Conservation (phyloP, 1,284 basidiomycete species). For the Ganoderma multipileum region DNA sequence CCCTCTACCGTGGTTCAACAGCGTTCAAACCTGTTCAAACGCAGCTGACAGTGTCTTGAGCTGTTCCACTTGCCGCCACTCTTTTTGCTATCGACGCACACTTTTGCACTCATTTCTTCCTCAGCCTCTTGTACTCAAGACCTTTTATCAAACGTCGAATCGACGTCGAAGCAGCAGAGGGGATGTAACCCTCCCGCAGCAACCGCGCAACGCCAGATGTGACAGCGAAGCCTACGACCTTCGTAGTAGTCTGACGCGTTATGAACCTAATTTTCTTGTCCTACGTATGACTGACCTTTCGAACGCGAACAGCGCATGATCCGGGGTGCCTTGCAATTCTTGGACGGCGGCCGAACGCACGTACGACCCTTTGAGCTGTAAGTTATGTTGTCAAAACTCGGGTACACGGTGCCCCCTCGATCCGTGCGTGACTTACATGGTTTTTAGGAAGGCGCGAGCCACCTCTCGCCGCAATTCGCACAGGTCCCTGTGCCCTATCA, state of each 20-base stretch:
- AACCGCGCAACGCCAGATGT: neutral
- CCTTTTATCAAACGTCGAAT: neutral
- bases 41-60: neutral
- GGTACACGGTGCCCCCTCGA: neutral
- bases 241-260: neutral
- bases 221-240: neutral
- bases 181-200: neutral
- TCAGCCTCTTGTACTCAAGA: neutral
- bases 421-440: neutral
- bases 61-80: neutral
- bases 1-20: neutral
- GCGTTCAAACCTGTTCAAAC: neutral
- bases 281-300: neutral
- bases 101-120: neutral
- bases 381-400: neutral
- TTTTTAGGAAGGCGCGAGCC: neutral
- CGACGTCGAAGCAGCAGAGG: neutral
- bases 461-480: neutral
- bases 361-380: neutral
- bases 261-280: neutral
- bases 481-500: neutral
- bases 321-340: neutral
- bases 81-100: neutral
- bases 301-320: neutral
- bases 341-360: neutral